Conservation (phyloP, 805 yeast species). For the Suhomyces faveliae region DNA sequence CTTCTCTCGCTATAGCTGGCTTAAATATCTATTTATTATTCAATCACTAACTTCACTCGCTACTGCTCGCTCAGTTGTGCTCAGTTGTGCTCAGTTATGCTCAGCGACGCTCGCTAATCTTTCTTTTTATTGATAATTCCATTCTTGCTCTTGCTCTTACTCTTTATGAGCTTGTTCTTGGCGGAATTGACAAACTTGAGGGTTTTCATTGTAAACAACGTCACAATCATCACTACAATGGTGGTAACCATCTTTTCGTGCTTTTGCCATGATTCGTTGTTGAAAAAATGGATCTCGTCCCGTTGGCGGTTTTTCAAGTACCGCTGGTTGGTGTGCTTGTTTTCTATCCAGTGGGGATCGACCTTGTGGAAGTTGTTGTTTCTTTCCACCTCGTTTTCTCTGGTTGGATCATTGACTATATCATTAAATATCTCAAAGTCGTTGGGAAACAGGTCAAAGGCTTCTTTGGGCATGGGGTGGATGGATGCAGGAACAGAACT, state of each 20-base stretch:
- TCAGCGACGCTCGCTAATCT: too few relatives aligned
- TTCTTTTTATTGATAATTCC: constrained; percentile 1
- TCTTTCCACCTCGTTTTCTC: constrained; percentile 54
- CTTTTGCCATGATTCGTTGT: constrained; percentile 47
- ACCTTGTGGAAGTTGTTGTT: constrained; percentile 40
- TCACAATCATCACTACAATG: constrained; percentile 25
- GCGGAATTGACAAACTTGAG: constrained; percentile 6
- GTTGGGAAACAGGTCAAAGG: constrained; percentile 31
- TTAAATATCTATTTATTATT: too few relatives aligned
- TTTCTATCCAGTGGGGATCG: constrained; percentile 27
- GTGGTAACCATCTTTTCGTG: constrained; percentile 49
- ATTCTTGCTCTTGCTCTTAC: background rate
- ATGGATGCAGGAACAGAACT: constrained; percentile 18
- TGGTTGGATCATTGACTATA: constrained; percentile 50
- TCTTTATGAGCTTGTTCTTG: background rate
- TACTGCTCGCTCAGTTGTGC: too few relatives aligned
- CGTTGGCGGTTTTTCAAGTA: constrained; percentile 29
- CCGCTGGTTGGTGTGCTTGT: constrained; percentile 27
- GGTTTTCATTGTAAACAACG: constrained; percentile 17
- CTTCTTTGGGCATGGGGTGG: constrained; percentile 33
- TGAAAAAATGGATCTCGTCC: constrained; percentile 41
- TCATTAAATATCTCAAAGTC: constrained; percentile 52
- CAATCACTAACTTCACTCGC: too few relatives aligned
- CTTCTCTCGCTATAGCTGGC: too few relatives aligned
- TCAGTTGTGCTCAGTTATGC: too few relatives aligned